A percentile compares a stretch with the other conserved stretches of the same genome.
Evolutionary conservation across 2,329 filamentous ascomycete genomes (phyloP).

Genomic region (Bertia moriformis): DNA sequence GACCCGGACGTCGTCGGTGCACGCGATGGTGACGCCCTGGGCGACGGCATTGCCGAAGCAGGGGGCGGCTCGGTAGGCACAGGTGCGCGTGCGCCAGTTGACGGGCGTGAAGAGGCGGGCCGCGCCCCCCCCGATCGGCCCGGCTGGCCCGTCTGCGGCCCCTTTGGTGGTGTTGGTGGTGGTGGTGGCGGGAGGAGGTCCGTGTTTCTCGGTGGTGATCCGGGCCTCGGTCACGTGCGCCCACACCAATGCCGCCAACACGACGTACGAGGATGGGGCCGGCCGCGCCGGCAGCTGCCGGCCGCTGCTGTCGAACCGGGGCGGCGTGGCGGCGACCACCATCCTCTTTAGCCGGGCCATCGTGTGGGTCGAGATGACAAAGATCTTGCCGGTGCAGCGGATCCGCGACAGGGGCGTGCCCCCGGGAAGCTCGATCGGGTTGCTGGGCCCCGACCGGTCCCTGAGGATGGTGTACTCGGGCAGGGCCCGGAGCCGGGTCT

Average conservation of each 20-base stretch:
- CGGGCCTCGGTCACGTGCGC: constrained; percentile 21
- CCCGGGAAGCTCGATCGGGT: constrained; percentile 12
- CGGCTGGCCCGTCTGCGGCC: no score
- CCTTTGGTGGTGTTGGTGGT: no score
- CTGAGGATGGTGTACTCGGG: constrained; percentile 21
- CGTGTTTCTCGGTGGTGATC: constrained; percentile 3
- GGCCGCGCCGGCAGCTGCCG: constrained; percentile 6
- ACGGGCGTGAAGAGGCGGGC: constrained; percentile 19
- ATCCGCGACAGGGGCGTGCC: constrained; percentile 13
- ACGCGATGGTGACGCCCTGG: not conserved
- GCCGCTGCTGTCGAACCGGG: no score
- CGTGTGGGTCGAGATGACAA: constrained; percentile 18
- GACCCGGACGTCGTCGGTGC: not conserved
- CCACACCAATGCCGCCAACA: constrained; percentile 23
- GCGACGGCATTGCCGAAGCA: constrained; percentile 5
- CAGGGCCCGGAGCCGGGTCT: constrained; percentile 13
- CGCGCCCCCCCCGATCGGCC: constrained; percentile 19
- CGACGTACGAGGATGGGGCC: constrained; percentile 20
- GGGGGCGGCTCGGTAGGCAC: no score
- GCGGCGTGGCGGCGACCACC: constrained; percentile 5
- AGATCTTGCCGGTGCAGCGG: constrained; percentile 22
- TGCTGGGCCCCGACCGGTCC: constrained; percentile 18
- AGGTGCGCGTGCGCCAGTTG: no score
- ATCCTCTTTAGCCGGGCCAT: constrained; percentile 14
- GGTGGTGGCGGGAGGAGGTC: no score